Conservation (phyloP, 2,329 filamentous ascomycete genomes). For the Cordyceps cateniannulata region DNA sequence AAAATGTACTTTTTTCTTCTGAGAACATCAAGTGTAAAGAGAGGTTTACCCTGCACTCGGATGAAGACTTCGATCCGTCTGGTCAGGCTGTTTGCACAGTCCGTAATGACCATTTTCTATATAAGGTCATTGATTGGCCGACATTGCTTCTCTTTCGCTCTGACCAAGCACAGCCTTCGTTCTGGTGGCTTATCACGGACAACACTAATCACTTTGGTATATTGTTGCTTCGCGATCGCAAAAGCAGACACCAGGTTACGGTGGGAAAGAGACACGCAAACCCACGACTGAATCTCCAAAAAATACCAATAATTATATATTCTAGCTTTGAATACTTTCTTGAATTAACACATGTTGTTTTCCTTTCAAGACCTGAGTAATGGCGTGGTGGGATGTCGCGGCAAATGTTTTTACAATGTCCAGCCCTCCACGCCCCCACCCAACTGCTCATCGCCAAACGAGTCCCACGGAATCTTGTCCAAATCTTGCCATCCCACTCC, state of each 20-base stretch:
- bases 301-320: background rate
- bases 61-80: background rate
- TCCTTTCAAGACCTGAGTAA: background rate
- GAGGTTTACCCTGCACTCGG: background rate
- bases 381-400: background rate
- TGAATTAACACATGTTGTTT: too few relatives aligned
- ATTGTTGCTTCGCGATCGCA: too few relatives aligned
- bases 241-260: too few relatives aligned
- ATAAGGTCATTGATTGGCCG: too few relatives aligned
- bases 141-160: too few relatives aligned
- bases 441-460: background rate
- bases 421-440: background rate
- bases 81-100: too few relatives aligned
- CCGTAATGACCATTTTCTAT: too few relatives aligned
- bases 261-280: too few relatives aligned
- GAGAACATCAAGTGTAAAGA: background rate
- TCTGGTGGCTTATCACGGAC: too few relatives aligned
- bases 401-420: background rate
- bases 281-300: too few relatives aligned
- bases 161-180: too few relatives aligned
- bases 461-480: background rate
- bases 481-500: slow-evolving; percentile 1
- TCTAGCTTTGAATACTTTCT: background rate
- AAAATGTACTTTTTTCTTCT: background rate
- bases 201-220: too few relatives aligned